These are phyloP conservation scores for Plasmodium cynomolgi DNA, from an alignment of 169 alveolate genomes.

Conservation along the genomic window DNA sequence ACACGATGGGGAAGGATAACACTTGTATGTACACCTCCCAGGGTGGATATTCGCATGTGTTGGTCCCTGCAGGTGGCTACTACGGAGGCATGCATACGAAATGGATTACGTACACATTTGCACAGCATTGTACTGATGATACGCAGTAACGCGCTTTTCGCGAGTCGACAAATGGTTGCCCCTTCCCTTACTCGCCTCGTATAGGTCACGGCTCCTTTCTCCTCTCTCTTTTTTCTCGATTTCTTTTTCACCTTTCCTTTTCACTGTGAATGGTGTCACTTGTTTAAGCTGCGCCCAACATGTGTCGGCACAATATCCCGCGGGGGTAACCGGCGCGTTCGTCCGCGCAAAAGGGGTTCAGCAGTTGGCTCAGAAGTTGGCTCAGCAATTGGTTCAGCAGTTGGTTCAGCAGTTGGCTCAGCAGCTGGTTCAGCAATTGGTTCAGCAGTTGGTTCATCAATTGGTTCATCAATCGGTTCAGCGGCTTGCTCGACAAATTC, in stretches of 20 bases:
- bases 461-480: background rate
- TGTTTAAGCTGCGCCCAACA: background rate
- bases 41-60: background rate
- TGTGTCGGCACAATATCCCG: background rate
- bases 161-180: background rate
- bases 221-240: background rate
- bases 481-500: background rate
- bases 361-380: background rate
- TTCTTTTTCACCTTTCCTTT: background rate
- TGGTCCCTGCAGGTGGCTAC: background rate
- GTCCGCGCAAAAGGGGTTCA: background rate
- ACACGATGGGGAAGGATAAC: background rate
- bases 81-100: background rate
- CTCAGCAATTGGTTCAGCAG: background rate
- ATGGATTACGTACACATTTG: background rate
- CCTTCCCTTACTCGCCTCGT: background rate
- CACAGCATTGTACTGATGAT: background rate
- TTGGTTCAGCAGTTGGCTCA: background rate
- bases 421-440: too few relatives aligned
- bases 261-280: background rate
- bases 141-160: background rate
- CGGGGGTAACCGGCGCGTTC: background rate
- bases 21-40: background rate
- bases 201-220: background rate
- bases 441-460: background rate